Percentiles rank a stretch among this genome's conserved stretches.
Evolutionary conservation across 495 filamentous ascomycete species (phyloP).

Genomic region (Xylaria scruposa): DNA sequence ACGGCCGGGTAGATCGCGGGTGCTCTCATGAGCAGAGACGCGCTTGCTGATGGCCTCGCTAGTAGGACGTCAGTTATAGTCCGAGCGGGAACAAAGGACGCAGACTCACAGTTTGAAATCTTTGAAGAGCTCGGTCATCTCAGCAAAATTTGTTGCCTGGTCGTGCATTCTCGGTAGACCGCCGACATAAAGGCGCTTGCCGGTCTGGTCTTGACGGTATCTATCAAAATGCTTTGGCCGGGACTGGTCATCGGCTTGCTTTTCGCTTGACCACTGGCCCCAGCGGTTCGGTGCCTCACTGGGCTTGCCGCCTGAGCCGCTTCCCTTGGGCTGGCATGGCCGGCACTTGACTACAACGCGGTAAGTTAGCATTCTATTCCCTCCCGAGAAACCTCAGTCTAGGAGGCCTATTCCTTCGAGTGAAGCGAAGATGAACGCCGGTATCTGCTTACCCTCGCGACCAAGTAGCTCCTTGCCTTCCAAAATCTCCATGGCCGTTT

Average conservation of each 20-base stretch:
- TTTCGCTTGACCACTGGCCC: conserved; percentile 47
- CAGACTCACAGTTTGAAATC: conserved; percentile 57
- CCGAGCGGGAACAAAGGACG: conserved; percentile 20
- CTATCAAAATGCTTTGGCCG: conserved; percentile 21
- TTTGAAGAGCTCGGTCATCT: conserved; percentile 65
- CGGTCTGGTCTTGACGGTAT: conserved; percentile 36
- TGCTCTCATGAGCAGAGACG: conserved; percentile 62
- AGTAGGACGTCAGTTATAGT: conserved; percentile 27
- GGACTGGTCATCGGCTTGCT: conserved; percentile 21
- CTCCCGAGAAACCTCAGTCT: neutral
- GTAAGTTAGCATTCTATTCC: neutral
- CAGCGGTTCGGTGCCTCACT: conserved; percentile 41
- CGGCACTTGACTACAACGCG: conserved; percentile 60
- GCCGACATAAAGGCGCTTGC: conserved; percentile 67
- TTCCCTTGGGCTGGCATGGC: conserved; percentile 59
- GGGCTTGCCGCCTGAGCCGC: conserved; percentile 27
- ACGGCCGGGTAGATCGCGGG: conserved; percentile 58
- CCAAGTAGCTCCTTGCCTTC: conserved; percentile 60
- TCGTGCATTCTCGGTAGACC: conserved; percentile 66
- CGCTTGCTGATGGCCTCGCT: conserved; percentile 69
- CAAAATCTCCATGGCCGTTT: conserved; percentile 61
- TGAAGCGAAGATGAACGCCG: neutral
- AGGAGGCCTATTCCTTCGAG: neutral
- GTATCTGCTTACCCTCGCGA: conserved; percentile 43
- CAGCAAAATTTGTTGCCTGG: conserved; percentile 57